phyloP scores from a whole-genome alignment of 225 moss, liverwort and hornwort species.

The Physcomitrellopsis africana region DNA sequence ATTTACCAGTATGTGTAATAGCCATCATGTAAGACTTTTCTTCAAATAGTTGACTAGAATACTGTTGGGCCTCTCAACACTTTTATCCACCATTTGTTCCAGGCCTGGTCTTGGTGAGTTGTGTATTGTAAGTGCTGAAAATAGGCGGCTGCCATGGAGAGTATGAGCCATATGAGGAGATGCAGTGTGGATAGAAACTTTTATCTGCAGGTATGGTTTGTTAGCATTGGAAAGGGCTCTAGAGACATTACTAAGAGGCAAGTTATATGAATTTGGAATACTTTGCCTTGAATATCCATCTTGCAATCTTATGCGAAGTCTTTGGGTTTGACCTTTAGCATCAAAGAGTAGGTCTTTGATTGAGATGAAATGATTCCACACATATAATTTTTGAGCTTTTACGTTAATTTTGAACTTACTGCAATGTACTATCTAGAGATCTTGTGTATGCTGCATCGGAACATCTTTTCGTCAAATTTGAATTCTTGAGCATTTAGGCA shows the following conservation, averaged over 20 bases:
- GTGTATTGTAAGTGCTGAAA: neutral
- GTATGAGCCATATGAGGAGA: neutral
- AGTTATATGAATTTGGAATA: constrained; percentile 6
- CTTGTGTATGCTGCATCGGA: neutral
- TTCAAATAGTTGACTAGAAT: too few relatives aligned
- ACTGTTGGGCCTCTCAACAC: too few relatives aligned
- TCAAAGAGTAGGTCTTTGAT: too few relatives aligned
- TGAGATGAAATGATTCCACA: neutral
- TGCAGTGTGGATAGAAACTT: neutral
- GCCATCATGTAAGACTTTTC: too few relatives aligned
- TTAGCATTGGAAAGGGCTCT: neutral
- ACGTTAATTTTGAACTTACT: too few relatives aligned
- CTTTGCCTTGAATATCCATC: neutral
- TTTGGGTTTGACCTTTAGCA: neutral
- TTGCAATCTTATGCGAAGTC: neutral
- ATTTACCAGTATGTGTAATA: too few relatives aligned
- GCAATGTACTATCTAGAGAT: neutral
- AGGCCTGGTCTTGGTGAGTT: too few relatives aligned
- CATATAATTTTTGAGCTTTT: neutral
- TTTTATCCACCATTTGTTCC: too few relatives aligned
- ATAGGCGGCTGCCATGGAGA: neutral
- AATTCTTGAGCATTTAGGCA: too few relatives aligned
- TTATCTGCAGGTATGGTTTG: constrained; percentile 4
- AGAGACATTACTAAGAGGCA: neutral
- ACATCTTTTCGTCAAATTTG: neutral